Evolutionary conservation across 805 yeast species (phyloP).

Genomic region (Kurtzmaniella fragi): DNA sequence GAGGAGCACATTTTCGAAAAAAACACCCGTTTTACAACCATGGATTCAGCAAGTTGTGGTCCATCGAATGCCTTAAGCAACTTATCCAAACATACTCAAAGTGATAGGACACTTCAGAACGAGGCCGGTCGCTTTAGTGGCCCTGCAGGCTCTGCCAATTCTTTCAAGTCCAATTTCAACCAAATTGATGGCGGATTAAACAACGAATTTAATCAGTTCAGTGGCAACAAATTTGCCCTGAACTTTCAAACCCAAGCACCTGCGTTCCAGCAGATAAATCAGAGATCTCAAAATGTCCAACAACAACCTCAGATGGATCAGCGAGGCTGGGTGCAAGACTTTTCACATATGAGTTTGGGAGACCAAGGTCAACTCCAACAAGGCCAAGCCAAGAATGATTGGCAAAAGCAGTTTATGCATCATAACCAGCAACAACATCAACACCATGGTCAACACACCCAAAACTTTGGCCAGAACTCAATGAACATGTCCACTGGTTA

Average conservation of each 20-base stretch:
- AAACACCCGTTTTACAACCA: no score
- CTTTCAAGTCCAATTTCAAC: conserved; percentile 5
- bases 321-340: conserved; percentile 26
- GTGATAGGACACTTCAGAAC: conserved; percentile 36
- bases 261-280: conserved; percentile 6
- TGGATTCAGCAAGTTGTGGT: conserved; percentile 33
- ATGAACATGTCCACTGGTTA: not conserved
- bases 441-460: conserved; percentile 6
- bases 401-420: conserved; percentile 23
- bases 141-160: not conserved
- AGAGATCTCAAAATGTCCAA: conserved; percentile 7
- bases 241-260: conserved; percentile 5
- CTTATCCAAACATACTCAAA: conserved; percentile 34
- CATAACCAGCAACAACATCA: conserved; percentile 9
- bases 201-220: conserved; percentile 33
- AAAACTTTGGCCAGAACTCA: conserved; percentile 1
- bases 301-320: conserved; percentile 4
- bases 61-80: conserved; percentile 41
- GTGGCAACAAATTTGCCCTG: conserved; percentile 5
- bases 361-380: conserved; percentile 5
- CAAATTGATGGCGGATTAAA: conserved; percentile 29
- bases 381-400: conserved; percentile 10
- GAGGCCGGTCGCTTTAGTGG: conserved; percentile 15
- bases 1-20: no score
- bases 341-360: conserved; percentile 17